These are phyloP conservation scores for Fraxinus pennsylvanica DNA, from an alignment of 257 asterid species.

Conservation along the genomic window DNA sequence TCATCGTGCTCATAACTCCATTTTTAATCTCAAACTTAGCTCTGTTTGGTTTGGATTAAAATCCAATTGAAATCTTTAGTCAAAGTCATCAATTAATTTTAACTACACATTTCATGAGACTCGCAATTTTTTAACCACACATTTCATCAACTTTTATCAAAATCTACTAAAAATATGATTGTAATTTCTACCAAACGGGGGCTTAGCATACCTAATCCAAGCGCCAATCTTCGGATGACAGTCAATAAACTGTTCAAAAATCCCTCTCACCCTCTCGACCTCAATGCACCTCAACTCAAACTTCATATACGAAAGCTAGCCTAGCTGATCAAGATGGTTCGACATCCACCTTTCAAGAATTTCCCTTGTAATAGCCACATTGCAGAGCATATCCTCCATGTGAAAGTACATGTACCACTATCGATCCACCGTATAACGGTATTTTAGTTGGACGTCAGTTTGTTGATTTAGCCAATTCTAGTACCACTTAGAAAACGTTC, in stretches of 20 bases:
- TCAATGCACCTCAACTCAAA: conserved; percentile 80
- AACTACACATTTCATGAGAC: too few species aligned
- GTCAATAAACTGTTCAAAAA: conserved; percentile 65
- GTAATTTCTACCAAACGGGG: too few species aligned
- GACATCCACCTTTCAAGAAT: conserved; percentile 87
- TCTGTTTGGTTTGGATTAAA: too few species aligned
- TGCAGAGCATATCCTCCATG: conserved; percentile 83
- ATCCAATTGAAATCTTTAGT: too few species aligned
- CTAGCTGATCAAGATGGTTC: conserved; percentile 86
- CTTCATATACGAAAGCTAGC: conserved; percentile 81
- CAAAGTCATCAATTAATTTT: too few species aligned
- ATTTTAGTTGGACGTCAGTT: too few species aligned
- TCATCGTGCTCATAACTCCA: conserved; percentile 57
- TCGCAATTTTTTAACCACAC: too few species aligned
- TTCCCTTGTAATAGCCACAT: conserved; percentile 81
- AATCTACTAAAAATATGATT: too few species aligned
- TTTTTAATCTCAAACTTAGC: conserved; percentile 81
- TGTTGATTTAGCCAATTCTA: too few species aligned
- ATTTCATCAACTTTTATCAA: too few species aligned
- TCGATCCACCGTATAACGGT: conserved; percentile 48
- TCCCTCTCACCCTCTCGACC: conserved; percentile 69
- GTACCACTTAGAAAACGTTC: too few species aligned
- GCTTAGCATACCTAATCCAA: conserved; percentile 67
- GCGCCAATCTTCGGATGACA: conserved; percentile 67
- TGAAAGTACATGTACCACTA: conserved; percentile 88